Conservation (phyloP, 306 rosid species). For the Nissolia schottii region DNA sequence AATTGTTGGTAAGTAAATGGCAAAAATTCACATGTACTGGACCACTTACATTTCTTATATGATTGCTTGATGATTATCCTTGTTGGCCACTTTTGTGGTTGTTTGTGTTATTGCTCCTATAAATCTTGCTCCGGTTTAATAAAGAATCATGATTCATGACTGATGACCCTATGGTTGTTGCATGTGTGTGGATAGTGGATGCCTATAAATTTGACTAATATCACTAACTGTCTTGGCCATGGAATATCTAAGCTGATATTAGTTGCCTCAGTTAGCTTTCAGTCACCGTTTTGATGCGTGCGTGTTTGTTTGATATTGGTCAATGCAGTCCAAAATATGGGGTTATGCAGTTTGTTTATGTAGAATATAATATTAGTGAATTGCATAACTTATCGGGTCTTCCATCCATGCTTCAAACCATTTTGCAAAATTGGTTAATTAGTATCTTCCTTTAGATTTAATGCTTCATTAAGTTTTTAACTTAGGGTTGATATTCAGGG, state of each 20-base stretch:
- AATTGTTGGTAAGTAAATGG: constrained; percentile 52
- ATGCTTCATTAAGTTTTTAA: constrained; percentile 25
- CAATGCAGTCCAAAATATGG: neutral
- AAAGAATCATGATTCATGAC: neutral
- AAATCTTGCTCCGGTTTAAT: neutral
- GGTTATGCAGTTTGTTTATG: neutral
- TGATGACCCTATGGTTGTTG: constrained; percentile 2
- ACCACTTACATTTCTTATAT: constrained; percentile 3
- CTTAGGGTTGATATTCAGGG: constrained; percentile 15
- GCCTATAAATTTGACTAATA: constrained; percentile 1
- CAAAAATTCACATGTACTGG: neutral
- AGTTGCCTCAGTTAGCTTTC: constrained; percentile 4
- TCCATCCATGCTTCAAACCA: neutral
- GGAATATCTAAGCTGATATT: constrained; percentile 3
- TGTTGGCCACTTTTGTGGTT: constrained; percentile 13
- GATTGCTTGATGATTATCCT: constrained; percentile 11
- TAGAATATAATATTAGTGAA: neutral
- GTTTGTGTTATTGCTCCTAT: neutral
- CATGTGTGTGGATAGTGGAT: constrained; percentile 10
- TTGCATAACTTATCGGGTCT: neutral
- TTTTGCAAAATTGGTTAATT: neutral
- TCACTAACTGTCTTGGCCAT: neutral
- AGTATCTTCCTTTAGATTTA: constrained; percentile 12
- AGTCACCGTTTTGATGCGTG: neutral
- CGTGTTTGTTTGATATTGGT: constrained; percentile 1